Base-by-base conservation (phyloP, 1,284 basidiomycete species). In the Microbotryum lychnidis-dioicae region DNA sequence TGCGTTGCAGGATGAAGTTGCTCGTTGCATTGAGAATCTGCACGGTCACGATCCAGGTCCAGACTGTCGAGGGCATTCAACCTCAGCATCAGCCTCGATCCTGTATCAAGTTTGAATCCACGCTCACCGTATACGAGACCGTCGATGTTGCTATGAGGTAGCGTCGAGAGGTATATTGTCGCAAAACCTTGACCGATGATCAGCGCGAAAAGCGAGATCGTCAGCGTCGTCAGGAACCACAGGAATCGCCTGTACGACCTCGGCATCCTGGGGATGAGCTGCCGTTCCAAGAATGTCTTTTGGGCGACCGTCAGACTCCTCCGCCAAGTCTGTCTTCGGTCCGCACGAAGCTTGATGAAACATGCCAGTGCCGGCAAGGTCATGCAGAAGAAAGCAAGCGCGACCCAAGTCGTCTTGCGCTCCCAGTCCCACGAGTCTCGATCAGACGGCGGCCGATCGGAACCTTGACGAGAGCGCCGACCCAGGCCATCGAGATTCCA, bases 101-200 rank as follows among this genome's bases (percentile, higher is more conserved):
- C 56, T 62, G 25, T n/a, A 16, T 23, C 12, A 45, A 23, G 33
- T 37, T 42, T 46, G 12, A 42, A 3, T 1, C 48, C 48, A 50
- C 21, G 9, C 48, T 21, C 21, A 23, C 16, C 81, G 73, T 81
- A 82, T 5, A 79, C 78, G 37, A 80, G 77, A 1, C 80, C 80
- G 61, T 82, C 81, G 6, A 81, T 64, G 6, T 78, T 79, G 0
- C 77, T 78, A 67, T 82, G 81, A 25, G 81, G 81, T 5, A 82
- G 68, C 0, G 81, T 82, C 10, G 75, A 76, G 5, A 82, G 73
- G 67, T 79, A 82, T 21, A 81, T 73, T 51, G 77, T 79, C 2
- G 81, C 79, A 64, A 81, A 82, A 61, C 77, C 80, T 72, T 82
- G 81, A 6, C 81, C 81, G n/a, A 77, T 77, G n/a, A 82, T 74